A percentile compares a stretch with the other conserved stretches of the same genome.
These are phyloP conservation scores for Pilobolus umbonatus DNA, from an alignment of 192 early-diverging fungal genomes.

Conservation along the genomic window DNA sequence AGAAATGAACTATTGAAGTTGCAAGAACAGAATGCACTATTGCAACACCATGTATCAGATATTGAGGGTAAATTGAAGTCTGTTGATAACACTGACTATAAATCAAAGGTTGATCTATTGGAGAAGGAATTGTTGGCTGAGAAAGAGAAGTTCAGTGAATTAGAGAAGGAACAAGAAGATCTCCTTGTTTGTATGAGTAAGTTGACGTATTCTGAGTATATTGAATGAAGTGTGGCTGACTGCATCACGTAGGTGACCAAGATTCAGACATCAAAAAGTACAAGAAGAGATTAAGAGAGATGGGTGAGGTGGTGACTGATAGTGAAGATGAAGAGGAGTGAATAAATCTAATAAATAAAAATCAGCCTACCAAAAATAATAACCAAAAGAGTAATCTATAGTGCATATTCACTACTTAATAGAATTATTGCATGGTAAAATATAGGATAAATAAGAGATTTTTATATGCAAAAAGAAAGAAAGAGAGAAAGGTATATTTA, in stretches of 20 bases:
- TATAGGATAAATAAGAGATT: no score
- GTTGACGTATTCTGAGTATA: conserved; percentile 42
- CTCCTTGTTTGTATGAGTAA: conserved; percentile 37
- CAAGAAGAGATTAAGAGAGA: conserved; percentile 22
- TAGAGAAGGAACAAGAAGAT: conserved; percentile 46
- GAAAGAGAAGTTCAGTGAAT: conserved; percentile 28
- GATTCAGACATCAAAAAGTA: conserved; percentile 33
- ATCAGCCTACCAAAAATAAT: no score
- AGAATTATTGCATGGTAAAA: no score
- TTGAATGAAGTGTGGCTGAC: neutral
- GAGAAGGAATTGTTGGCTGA: conserved; percentile 13
- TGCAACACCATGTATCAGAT: neutral
- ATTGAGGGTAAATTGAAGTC: neutral
- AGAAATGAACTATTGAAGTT: conserved; percentile 2
- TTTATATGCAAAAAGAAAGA: no score
- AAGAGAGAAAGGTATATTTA: no score
- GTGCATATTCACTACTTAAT: no score
- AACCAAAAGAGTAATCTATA: no score
- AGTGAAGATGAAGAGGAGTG: conserved; percentile 36
- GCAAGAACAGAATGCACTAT: conserved; percentile 1
- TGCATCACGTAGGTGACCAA: conserved; percentile 33
- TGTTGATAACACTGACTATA: neutral
- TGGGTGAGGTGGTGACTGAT: conserved; percentile 33
- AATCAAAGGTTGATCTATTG: conserved; percentile 4
- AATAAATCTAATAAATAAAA: no score